Base-by-base conservation (phyloP, 2,329 filamentous ascomycete species). In the Penicillium sclerotigenum region DNA sequence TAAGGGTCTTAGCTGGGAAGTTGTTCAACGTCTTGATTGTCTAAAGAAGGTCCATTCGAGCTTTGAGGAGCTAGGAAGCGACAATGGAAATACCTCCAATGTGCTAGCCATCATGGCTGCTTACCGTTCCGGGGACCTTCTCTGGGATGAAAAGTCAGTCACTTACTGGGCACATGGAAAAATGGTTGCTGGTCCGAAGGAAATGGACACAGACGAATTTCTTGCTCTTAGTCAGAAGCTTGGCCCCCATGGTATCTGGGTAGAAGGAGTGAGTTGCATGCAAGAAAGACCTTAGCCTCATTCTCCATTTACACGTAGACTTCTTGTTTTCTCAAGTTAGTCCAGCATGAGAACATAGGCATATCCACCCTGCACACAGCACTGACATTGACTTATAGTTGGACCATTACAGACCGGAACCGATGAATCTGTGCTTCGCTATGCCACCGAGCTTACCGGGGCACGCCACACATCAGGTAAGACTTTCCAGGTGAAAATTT, bases 391-490 rank as follows among this genome's bases (percentile, higher is more conserved):
- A 34, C 20, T 22, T 20, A 14, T 28, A 48, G 46, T 2, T 48
- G 22, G 33, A 28, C 24, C 5, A 11, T 22, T 28, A 26, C 33
- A 37, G 38, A 14, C 46, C 16, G 1, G 22, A 14, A 18, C 31
- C 26, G 26, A 22, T 45, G 28, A 9, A 16, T 8, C n/a, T 45
- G 28, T 45, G 14, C 13, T 1, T 4, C 18, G 10, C 5, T 28
- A 0, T 45, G 42, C 2, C 0, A 7, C 18, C n/a, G 1, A 0
- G 0, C 2, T 0, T 10, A 5, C 1, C 0, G 4, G 6, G 7
- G 2, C 8, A 20, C 7, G n/a, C 22, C 22, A 13, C 4, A 22
- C 46, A 28, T 26, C 0, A 16, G 1, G 46, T 48, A 20, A 11
- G 33, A 37, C 5, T 28, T 33, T n/a, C 31, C 20, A 11, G 9